Percentiles rank a stretch among this genome's conserved stretches.
Conservation (phyloP, 2,329 filamentous ascomycete genomes). For the Nakataea oryzae region DNA sequence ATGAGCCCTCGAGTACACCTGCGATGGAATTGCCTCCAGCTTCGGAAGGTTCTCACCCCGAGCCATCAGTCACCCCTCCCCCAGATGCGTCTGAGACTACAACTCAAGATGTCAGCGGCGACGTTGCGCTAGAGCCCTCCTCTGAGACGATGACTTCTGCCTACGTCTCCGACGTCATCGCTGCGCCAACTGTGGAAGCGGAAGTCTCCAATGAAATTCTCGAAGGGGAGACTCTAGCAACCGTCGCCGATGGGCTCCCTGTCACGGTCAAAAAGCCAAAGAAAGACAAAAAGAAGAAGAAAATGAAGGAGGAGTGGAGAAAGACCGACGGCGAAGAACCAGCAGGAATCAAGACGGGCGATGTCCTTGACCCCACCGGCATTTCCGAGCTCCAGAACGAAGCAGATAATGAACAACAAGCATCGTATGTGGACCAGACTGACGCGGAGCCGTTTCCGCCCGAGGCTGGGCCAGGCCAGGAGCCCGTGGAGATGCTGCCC, state of each 20-base stretch:
- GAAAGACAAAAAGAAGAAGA: constrained; percentile 5
- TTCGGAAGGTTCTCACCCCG: neutral
- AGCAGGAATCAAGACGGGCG: too few species aligned
- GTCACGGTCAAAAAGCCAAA: constrained; percentile 17
- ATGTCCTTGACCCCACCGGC: too few species aligned
- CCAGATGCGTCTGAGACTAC: neutral
- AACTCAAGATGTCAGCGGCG: neutral
- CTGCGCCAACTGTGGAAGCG: neutral
- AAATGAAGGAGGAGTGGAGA: neutral
- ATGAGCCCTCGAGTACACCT: neutral
- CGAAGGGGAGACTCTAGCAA: constrained; percentile 8
- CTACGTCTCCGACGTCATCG: too few species aligned
- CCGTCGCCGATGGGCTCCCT: constrained; percentile 8
- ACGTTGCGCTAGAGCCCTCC: neutral
- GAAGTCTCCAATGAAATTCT: neutral
- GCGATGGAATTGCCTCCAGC: neutral
- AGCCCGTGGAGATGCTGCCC: too few species aligned
- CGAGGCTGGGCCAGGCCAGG: too few species aligned
- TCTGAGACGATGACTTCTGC: neutral
- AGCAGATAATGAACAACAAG: too few species aligned
- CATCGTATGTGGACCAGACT: too few species aligned
- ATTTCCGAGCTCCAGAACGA: too few species aligned
- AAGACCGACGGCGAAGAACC: too few species aligned
- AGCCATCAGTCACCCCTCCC: neutral
- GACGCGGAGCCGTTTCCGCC: too few species aligned